Base-by-base conservation (phyloP, 495 filamentous ascomycete species). In the Parmelia sp. region DNA sequence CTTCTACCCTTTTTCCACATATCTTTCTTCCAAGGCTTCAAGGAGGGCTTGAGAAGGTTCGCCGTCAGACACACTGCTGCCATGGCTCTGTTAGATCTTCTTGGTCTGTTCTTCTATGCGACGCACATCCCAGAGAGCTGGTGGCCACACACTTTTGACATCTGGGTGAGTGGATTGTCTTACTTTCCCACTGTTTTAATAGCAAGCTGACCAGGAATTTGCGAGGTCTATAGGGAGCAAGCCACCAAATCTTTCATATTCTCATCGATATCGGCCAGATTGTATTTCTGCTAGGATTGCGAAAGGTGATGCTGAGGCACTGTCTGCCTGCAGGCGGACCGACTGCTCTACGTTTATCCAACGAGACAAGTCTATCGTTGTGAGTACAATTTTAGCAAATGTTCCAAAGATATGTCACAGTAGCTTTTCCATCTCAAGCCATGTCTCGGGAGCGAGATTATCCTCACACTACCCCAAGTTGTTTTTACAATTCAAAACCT, bases 181-280 rank as follows among this genome's bases (percentile, higher is more conserved):
- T 36, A 49, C 29, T 27, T 62, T 17, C 57, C 8, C 15, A 44
- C 23, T 10, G 3, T 19, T 19, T 17, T 14, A 23, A 47, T 47
- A 21, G 51, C 27, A 55, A 55, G 15, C 51, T 55, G 11, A 55
- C 8, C 29, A 33, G 51, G 14, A 3, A 9, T 21, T 44, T 1
- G 15, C 15, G 60, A 21, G 31, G 23, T 36, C 21, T 62, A 14
- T 6, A 62, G 60, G 60, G 60, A 9, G 44, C 60, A 29, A 62
- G 60, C 31, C 60, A 62, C 15, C 60, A 62, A n/a, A 55, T 62
- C 0, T 62, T 62, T 12, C 60, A 62, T 15, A 39, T 62, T 15
- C 45, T 62, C 42, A 49, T 62, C 7, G 36, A 7, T n/a, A 8
- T 40, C 25, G 33, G 60, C 27, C 60, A 62, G 47, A 4, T 62